Percentiles rank a stretch among this genome's conserved stretches.
phyloP scores from a whole-genome alignment of 148 eudicot species.

The Fagopyrum tataricum region DNA sequence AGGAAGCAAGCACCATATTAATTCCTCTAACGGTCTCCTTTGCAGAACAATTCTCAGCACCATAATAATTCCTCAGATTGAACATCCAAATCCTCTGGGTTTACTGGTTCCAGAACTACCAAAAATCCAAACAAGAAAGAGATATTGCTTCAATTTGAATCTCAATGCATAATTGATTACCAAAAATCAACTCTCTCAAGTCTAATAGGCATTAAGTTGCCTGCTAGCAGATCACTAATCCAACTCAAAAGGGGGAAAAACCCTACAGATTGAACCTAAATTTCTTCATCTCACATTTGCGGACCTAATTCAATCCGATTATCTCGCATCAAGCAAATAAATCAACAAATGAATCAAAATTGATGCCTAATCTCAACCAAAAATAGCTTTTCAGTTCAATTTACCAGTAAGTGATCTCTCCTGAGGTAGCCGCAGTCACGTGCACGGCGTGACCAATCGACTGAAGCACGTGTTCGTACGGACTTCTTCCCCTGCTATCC shows the following conservation, averaged over 20 bases:
- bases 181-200: neutral
- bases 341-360: neutral
- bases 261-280: neutral
- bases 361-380: neutral
- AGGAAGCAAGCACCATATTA: neutral
- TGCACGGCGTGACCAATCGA: slow-evolving; percentile 54
- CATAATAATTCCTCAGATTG: neutral
- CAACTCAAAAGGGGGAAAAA: neutral
- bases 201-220: neutral
- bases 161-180: neutral
- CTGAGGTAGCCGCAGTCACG: slow-evolving; percentile 25
- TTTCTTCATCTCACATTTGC: neutral
- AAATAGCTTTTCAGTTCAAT: neutral
- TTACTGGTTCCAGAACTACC: neutral
- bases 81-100: no score
- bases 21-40: neutral
- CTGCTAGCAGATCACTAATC: neutral
- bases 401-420: slow-evolving; percentile 58
- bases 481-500: slow-evolving; percentile 20
- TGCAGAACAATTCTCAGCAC: neutral
- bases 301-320: neutral
- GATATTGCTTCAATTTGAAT: neutral
- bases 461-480: slow-evolving; percentile 37
- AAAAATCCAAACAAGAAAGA: neutral
- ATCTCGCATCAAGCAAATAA: neutral